Evolutionary conservation across 257 asterid species (phyloP).

Genomic region (Solanum etuberosum): DNA sequence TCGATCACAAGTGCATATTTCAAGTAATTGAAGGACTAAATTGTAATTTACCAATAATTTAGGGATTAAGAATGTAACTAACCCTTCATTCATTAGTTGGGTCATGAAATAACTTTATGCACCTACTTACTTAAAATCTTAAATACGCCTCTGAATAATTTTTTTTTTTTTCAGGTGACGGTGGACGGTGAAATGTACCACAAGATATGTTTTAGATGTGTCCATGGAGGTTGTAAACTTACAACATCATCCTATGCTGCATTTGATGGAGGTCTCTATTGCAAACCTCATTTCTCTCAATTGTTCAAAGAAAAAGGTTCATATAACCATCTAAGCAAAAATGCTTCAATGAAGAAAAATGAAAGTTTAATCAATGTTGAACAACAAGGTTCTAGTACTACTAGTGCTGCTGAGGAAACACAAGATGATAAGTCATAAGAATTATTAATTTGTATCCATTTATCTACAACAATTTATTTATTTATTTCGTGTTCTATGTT

Average conservation of each 20-base stretch:
- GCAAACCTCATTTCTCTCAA: constrained; percentile 79
- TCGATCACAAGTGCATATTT: background rate
- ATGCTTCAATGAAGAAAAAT: constrained; percentile 32
- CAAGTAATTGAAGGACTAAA: too few species aligned
- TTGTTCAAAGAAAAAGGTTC: constrained; percentile 72
- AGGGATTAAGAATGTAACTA: background rate
- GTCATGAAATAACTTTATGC: rapidly evolving
- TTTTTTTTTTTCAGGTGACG: constrained; percentile 24
- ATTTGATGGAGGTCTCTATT: constrained; percentile 62
- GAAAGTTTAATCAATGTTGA: background rate
- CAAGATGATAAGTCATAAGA: background rate
- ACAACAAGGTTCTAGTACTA: background rate
- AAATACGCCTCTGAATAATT: background rate
- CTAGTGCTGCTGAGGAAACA: background rate
- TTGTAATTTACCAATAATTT: rapidly evolving
- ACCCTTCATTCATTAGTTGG: rapidly evolving
- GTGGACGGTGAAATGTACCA: constrained; percentile 69
- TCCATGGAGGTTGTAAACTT: constrained; percentile 72
- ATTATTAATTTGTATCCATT: background rate
- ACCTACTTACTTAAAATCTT: background rate
- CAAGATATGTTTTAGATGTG: constrained; percentile 70
- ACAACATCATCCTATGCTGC: constrained; percentile 77
- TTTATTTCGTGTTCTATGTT: background rate
- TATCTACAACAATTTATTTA: background rate
- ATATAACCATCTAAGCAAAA: constrained; percentile 54